phyloP scores from a whole-genome alignment of 2,329 filamentous ascomycete species.

The Helicocarpus griseus region DNA sequence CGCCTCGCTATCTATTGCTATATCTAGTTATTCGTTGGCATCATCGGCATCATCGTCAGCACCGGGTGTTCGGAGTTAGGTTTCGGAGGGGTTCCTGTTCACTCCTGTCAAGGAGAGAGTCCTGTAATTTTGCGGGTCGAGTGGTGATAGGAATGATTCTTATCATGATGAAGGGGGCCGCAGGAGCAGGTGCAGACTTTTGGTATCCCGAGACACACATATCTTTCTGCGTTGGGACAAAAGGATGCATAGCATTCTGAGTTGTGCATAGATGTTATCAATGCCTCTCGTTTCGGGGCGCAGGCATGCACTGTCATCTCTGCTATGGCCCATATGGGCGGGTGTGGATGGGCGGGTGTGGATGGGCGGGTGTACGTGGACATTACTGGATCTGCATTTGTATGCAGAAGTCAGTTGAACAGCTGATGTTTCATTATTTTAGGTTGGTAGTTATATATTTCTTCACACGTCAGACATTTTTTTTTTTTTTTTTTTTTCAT shows the following conservation, averaged over 20 bases:
- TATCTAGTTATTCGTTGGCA: neutral
- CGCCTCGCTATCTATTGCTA: neutral
- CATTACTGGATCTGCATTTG: neutral
- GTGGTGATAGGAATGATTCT: neutral
- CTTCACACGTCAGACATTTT: neutral
- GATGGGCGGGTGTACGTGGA: too few species aligned
- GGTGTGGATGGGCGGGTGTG: neutral
- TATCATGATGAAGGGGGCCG: too few species aligned
- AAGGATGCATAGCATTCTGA: too few species aligned
- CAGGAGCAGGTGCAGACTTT: too few species aligned
- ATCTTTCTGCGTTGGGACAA: too few species aligned
- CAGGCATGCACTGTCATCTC: neutral
- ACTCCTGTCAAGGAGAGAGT: neutral
- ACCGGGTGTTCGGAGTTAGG: neutral
- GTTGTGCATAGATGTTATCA: neutral
- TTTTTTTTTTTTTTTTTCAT: neutral
- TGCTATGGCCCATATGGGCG: neutral
- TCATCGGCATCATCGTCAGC: neutral
- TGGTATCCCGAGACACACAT: too few species aligned
- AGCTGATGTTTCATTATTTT: neutral
- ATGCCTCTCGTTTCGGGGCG: neutral
- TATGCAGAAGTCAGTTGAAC: neutral
- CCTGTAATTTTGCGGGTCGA: neutral
- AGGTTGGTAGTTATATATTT: neutral
- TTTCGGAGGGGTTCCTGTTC: neutral